phyloP scores from a whole-genome alignment of 768 basidiomycete genomes.

The Suillus subluteus region DNA sequence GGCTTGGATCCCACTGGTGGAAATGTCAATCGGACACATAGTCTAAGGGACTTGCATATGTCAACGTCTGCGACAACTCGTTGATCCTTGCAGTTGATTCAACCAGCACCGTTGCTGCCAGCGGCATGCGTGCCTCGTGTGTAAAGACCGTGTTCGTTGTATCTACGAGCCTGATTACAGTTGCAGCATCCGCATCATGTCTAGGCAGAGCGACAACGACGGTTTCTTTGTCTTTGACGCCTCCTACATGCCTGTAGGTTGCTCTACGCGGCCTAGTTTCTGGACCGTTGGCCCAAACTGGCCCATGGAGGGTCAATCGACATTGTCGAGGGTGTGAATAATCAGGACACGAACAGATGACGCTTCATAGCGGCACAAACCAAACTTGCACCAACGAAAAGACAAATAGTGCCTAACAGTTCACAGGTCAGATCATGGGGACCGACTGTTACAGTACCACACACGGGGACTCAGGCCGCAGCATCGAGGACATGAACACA shows the following conservation, averaged over 20 bases:
- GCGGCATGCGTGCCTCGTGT: slow-evolving; percentile 59
- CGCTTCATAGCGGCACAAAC: slow-evolving; percentile 59
- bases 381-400: slow-evolving; percentile 37
- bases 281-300: slow-evolving; percentile 56
- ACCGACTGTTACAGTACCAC: slow-evolving; percentile 44
- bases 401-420: slow-evolving; percentile 13
- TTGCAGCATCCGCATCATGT: slow-evolving; percentile 41
- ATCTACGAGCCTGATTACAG: slow-evolving; percentile 5
- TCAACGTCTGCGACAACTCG: slow-evolving; percentile 55
- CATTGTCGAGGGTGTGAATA: slow-evolving; percentile 73
- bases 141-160: slow-evolving; percentile 14
- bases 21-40: slow-evolving; percentile 57
- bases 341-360: slow-evolving; percentile 61
- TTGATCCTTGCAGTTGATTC: slow-evolving; percentile 68
- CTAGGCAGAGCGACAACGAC: slow-evolving; percentile 58
- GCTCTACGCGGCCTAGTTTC: slow-evolving; percentile 64
- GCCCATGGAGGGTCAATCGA: slow-evolving; percentile 69
- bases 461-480: slow-evolving; percentile 51
- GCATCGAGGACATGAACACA: slow-evolving; percentile 43
- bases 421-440: slow-evolving; percentile 24
- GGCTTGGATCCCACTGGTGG: slow-evolving; percentile 71
- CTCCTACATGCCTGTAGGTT: slow-evolving; percentile 48
- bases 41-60: slow-evolving; percentile 58
- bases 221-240: slow-evolving; percentile 81
- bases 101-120: slow-evolving; percentile 47